Conservation (phyloP, 306 rosid species). For the Neltuma alba region DNA sequence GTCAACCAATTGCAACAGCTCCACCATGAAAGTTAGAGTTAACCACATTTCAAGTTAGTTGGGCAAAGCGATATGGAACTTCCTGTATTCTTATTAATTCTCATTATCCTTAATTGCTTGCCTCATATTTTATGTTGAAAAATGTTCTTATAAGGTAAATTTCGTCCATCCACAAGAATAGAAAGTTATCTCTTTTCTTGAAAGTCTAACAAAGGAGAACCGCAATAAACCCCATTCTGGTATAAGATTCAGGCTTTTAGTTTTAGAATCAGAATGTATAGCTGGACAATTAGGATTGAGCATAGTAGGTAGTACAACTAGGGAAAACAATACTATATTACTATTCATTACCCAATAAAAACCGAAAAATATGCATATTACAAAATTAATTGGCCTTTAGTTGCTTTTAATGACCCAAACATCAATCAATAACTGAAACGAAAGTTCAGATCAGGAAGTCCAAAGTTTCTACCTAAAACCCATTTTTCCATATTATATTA, state of each 20-base stretch:
- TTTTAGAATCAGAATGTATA: neutral
- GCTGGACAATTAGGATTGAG: neutral
- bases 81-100: neutral
- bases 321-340: neutral
- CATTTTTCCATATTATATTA: slow-evolving; percentile 11
- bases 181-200: neutral
- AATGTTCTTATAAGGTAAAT: neutral
- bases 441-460: slow-evolving; percentile 14
- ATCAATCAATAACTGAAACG: neutral
- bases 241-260: neutral
- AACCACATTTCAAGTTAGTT: neutral
- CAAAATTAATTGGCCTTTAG: neutral
- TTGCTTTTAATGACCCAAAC: neutral
- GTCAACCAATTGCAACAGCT: neutral
- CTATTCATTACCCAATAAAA: neutral
- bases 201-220: neutral
- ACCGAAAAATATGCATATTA: slow-evolving; percentile 4
- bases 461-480: slow-evolving; percentile 30
- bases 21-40: neutral
- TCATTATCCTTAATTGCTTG: neutral
- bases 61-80: neutral
- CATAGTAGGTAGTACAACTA: neutral
- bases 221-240: neutral
- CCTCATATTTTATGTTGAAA: neutral
- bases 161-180: neutral